phyloP scores from a whole-genome alignment of 768 basidiomycete genomes.

The Suillus occidentalis region DNA sequence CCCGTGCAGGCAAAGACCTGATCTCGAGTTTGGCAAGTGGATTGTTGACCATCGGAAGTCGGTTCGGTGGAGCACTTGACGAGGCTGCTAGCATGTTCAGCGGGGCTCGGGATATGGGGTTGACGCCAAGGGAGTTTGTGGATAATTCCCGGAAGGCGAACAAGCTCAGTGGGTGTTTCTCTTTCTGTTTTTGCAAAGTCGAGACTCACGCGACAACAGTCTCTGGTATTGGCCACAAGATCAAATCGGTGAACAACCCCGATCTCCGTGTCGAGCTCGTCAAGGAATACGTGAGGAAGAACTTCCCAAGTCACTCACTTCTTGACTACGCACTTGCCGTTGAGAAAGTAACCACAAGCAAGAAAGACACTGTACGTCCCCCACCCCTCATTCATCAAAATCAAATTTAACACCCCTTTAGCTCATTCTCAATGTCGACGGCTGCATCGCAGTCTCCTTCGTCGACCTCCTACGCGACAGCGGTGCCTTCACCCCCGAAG shows the following conservation, averaged over 20 bases:
- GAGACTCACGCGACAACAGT: constrained; percentile 41
- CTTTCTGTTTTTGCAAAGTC: not conserved
- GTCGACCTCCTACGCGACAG: constrained; percentile 90
- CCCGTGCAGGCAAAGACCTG: constrained; percentile 98
- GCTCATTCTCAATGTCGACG: constrained; percentile 96
- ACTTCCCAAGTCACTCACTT: constrained; percentile 94
- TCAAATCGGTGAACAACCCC: constrained; percentile 97
- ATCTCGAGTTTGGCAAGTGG: constrained; percentile 98
- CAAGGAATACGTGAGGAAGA: constrained; percentile 92
- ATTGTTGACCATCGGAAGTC: constrained; percentile 95
- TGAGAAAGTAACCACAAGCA: constrained; percentile 95
- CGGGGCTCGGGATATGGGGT: constrained; percentile 82
- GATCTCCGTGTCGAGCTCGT: constrained; percentile 91
- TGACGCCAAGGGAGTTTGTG: constrained; percentile 98
- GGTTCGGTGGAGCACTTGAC: constrained; percentile 98
- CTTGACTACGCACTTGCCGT: constrained; percentile 95
- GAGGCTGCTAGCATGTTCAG: constrained; percentile 98
- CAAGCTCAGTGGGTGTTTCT: constrained; percentile 77
- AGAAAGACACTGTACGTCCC: constrained; percentile 83
- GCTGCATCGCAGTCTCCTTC: constrained; percentile 94
- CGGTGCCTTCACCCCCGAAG: constrained; percentile 93
- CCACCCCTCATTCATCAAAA: not conserved
- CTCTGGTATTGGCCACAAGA: constrained; percentile 99
- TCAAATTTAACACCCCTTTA: constrained; percentile 19
- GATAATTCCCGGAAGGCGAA: constrained; percentile 91